A percentile compares a stretch with the other conserved stretches of the same genome.
Conservation (phyloP, 768 basidiomycete species). For the Gymnopilus dilepis region DNA sequence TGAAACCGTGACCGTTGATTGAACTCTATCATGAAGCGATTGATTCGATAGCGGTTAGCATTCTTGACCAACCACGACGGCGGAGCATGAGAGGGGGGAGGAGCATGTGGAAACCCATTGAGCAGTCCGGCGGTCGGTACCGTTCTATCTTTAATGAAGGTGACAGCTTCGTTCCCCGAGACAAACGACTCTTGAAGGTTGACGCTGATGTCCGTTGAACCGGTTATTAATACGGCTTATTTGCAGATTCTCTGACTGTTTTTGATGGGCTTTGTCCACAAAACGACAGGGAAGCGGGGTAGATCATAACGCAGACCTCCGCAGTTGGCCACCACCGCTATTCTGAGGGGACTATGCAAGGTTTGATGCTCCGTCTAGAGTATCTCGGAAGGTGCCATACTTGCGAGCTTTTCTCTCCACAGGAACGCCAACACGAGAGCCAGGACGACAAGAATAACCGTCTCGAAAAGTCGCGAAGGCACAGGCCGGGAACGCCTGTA, state of each 20-base stretch:
- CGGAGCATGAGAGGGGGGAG: background rate
- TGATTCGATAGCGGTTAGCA: background rate
- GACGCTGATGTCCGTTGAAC: background rate
- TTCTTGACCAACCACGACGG: background rate
- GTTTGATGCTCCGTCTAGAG: background rate
- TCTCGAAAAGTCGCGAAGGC: slow-evolving; percentile 25
- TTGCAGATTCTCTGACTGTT: background rate
- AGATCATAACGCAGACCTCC: background rate
- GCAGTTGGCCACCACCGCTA: background rate
- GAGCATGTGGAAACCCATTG: background rate
- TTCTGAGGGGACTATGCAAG: background rate
- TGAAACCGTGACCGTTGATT: background rate
- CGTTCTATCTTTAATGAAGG: slow-evolving; percentile 1
- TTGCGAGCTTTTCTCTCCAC: slow-evolving; percentile 35
- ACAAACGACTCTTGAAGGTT: background rate
- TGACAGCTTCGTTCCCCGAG: background rate
- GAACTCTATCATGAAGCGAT: background rate
- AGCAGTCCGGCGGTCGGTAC: background rate
- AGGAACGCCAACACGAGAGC: slow-evolving; percentile 32
- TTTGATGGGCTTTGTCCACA: background rate
- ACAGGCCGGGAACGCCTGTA: slow-evolving; percentile 16
- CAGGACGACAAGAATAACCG: slow-evolving; percentile 31
- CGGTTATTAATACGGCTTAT: background rate
- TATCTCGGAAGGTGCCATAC: background rate
- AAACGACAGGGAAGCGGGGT: background rate